These are phyloP conservation scores for Zarea fungicola DNA, from an alignment of 2,329 filamentous ascomycete species.

Conservation along the genomic window DNA sequence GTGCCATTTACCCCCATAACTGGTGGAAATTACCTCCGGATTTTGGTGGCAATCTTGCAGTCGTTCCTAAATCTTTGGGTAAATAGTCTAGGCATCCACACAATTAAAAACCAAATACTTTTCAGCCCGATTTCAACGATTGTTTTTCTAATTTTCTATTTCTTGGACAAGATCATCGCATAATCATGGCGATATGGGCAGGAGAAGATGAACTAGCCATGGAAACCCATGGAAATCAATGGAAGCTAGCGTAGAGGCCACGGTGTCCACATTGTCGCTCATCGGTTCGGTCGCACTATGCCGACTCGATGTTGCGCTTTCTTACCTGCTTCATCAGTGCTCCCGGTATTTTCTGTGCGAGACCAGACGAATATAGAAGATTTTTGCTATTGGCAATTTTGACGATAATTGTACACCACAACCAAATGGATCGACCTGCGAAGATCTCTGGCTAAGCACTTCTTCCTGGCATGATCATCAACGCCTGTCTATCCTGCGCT, in stretches of 20 bases:
- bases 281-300: not conserved
- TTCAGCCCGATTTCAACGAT: conserved; percentile 1
- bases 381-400: too few relatives aligned
- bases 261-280: conserved; percentile 7
- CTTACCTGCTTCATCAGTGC: too few relatives aligned
- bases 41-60: not conserved
- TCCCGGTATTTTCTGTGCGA: not conserved
- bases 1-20: not conserved
- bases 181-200: not conserved
- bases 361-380: not conserved
- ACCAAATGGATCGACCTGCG: too few relatives aligned
- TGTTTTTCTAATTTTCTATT: not conserved
- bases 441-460: too few relatives aligned
- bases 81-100: not conserved
- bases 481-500: too few relatives aligned
- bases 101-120: not conserved
- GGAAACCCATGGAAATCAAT: conserved; percentile 2
- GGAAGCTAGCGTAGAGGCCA: conserved; percentile 1
- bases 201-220: conserved; percentile 1
- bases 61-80: not conserved
- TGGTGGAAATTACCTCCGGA: not conserved
- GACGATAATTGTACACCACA: too few relatives aligned
- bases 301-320: too few relatives aligned
- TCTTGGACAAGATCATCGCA: not conserved
- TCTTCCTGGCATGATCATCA: too few relatives aligned